Base-by-base conservation (phyloP, 768 basidiomycete genomes). In the Tylopilus sp. region DNA sequence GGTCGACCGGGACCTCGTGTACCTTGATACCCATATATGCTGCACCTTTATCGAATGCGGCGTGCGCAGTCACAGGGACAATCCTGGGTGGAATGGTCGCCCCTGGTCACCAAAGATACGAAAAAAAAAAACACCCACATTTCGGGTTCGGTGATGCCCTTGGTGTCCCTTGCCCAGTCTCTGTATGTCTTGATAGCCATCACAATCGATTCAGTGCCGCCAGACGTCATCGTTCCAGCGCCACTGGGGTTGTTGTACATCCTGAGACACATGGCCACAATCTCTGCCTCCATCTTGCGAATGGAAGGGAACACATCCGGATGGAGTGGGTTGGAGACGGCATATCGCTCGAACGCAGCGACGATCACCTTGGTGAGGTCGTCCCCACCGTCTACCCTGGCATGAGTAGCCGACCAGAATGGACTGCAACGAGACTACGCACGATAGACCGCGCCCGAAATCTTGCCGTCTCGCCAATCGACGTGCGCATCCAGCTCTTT, bases 271-370 rank as follows among this genome's bases (percentile, higher is more conserved):
- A 93, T 93, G 10, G 88, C 76, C 40, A 95, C 91, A 23, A 95
- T 80, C 63, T 98, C 95, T 15, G 93, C 90, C 62, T 99, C 95
- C 8, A n/a, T n/a, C n/a, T n/a, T n/a, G n/a, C n/a, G n/a, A n/a
- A 99, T 99, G 73, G 79, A 11, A 97, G 95, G 95, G 71, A 97
- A 97, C 39, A 95, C 84, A 50, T 94, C 91, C 0, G 95, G n/a
- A n/a, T n/a, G n/a, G n/a, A n/a, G n/a, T n/a, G n/a, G n/a, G n/a
- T n/a, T n/a, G n/a, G n/a, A n/a, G n/a, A n/a, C n/a, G n/a, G n/a
- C n/a, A n/a, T n/a, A n/a, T n/a, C n/a, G n/a, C n/a, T n/a, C n/a
- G n/a, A n/a, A n/a, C n/a, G n/a, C n/a, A n/a, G n/a, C n/a, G n/a
- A n/a, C n/a, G n/a, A n/a, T n/a, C n/a, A n/a, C n/a, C n/a, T n/a